Evolutionary conservation across 495 filamentous ascomycete genomes (phyloP).

Genomic region (Hyaloscypha bicolor): DNA sequence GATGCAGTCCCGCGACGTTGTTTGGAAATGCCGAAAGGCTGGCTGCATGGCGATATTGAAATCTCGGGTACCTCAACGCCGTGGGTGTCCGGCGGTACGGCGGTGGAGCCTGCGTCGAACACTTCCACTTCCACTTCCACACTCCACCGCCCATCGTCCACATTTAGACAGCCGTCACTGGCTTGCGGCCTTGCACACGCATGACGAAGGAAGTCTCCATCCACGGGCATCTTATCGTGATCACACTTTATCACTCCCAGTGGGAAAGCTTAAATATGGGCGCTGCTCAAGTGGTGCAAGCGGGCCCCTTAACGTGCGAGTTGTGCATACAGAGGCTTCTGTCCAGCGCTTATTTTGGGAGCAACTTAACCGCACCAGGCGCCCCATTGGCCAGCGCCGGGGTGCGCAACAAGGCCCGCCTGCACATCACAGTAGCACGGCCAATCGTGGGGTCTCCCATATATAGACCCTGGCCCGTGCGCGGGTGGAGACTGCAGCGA

Average conservation of each 20-base stretch:
- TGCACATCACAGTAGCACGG: slow-evolving; percentile 10
- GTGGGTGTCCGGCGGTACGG: not conserved
- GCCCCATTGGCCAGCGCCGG: slow-evolving; percentile 9
- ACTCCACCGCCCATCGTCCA: not conserved
- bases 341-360: slow-evolving; percentile 11
- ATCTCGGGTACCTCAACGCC: not conserved
- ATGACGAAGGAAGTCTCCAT: not conserved
- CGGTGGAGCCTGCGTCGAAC: not conserved
- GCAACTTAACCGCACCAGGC: slow-evolving; percentile 8
- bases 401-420: slow-evolving; percentile 8
- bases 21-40: slow-evolving; percentile 6
- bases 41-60: slow-evolving; percentile 6
- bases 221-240: not conserved
- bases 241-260: not conserved
- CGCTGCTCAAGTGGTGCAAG: not conserved
- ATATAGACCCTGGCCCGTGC: slow-evolving; percentile 25
- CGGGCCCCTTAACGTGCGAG: not conserved
- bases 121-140: not conserved
- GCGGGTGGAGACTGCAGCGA: not conserved
- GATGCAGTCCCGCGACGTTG: not conserved
- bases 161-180: not conserved
- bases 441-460: slow-evolving; percentile 13
- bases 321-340: slow-evolving; percentile 3
- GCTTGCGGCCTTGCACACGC: not conserved
- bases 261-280: slow-evolving; percentile 8